Evolutionary conservation across 257 asterid species (phyloP).

Genomic region (Nicotiana paniculata): DNA sequence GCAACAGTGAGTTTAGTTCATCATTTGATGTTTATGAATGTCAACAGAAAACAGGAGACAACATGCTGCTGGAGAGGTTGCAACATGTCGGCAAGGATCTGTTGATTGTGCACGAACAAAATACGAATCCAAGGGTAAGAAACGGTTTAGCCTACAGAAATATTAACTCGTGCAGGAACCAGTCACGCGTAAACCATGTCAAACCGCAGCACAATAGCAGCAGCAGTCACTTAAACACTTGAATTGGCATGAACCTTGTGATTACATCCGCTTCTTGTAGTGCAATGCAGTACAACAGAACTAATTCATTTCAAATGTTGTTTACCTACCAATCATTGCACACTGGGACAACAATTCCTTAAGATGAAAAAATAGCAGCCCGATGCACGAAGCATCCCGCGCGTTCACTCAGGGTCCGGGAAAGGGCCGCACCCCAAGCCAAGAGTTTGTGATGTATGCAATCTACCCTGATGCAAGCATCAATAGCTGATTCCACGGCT

Average conservation of each 20-base stretch:
- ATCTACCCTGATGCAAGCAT: no score
- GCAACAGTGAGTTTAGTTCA: not conserved
- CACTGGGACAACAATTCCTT: not conserved
- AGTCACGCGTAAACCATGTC: not conserved
- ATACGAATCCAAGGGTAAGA: no score
- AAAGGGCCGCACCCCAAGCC: no score
- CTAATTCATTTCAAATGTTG: not conserved
- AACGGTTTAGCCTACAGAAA: not conserved
- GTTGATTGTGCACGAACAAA: not conserved
- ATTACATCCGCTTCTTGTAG: not conserved
- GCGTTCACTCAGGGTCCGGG: no score
- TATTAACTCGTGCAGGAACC: not conserved
- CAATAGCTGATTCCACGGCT: no score
- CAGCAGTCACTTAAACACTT: not conserved
- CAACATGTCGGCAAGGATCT: not conserved
- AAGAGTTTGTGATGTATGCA: no score
- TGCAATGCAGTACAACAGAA: not conserved
- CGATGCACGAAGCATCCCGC: no score
- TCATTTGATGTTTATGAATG: not conserved
- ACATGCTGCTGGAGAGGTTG: not conserved
- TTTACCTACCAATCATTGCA: not conserved
- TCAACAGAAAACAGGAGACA: not conserved
- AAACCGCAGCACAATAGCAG: not conserved
- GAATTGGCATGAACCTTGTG: not conserved
- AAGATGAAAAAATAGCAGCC: no score